Evolutionary conservation across 2,329 filamentous ascomycete species (phyloP), one percentile per base, ranked within the genome.

Genomic region (Colletotrichum sp.): DNA sequence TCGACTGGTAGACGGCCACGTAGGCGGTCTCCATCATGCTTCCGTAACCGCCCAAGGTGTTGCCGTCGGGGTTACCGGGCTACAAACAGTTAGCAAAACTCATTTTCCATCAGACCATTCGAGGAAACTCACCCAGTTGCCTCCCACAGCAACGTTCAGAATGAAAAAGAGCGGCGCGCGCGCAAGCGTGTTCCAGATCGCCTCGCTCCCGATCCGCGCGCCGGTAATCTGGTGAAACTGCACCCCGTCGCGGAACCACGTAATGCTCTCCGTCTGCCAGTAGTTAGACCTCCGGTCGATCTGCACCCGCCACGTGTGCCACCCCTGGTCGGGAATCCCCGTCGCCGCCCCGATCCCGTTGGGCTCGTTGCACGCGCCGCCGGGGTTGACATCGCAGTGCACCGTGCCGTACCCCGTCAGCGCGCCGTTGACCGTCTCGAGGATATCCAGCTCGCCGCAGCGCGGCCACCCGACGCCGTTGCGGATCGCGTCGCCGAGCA

Each of bases 381-480:
- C 87, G 3, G 84, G 85, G 21, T 82, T 83, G 6, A 81, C 78
- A 28, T 86, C 85, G 80, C 88, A 90, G 83, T 90, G 89, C 6
- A 86, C 81, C 2, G 88, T 89, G 5, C 88, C 89, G 77, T 87
- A 87, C 8, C 85, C 88, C 1, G 83, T 86, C 75, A 86, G 78
- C 52, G 81, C 78, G 5, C 88, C 88, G 80, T 89, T 87, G 76
- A 90, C 83, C 32, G 85, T 86, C 83, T 90, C 89, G 68, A 89
- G 84, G 74, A 89, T 84, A 78, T 90, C 89, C 62, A 90, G 81
- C 83, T 90, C 89, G 30, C 89, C 89, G 78, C 88, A 89, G 9
- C 81, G 82, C 1, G 89, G 89, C 89, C 89, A 90, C 24, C 78
- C 76, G 4, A 85, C 87, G 15, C 88, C 88, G 76, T 83, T 80